These are phyloP conservation scores for Polyporus arcularius DNA, from an alignment of 768 basidiomycete genomes.

Conservation along the genomic window DNA sequence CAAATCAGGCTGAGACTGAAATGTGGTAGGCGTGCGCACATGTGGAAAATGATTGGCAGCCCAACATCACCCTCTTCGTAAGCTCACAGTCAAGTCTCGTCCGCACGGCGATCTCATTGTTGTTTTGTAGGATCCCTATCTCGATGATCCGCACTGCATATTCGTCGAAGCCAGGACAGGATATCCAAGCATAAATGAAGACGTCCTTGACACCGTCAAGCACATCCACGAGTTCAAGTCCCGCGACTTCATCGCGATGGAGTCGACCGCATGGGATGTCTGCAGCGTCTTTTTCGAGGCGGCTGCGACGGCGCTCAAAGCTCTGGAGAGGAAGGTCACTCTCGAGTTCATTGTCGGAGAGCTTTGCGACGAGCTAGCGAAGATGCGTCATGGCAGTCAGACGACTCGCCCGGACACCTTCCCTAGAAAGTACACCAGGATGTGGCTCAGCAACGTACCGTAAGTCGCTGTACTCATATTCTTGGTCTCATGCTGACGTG, in stretches of 20 bases:
- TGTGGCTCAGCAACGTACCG: slow-evolving; percentile 40
- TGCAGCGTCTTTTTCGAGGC: slow-evolving; percentile 31
- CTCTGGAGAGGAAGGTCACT: slow-evolving; percentile 13
- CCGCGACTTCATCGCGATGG: too few relatives aligned
- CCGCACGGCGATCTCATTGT: too few relatives aligned
- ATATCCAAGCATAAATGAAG: too few relatives aligned
- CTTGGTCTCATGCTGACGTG: neutral
- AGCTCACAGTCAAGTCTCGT: too few relatives aligned
- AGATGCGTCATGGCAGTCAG: slow-evolving; percentile 29
- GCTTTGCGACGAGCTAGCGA: slow-evolving; percentile 32
- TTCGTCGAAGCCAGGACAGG: too few relatives aligned
- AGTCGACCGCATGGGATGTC: too few relatives aligned
- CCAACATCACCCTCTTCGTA: too few relatives aligned
- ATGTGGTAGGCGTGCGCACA: neutral
- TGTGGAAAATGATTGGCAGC: neutral
- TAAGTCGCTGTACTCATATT: slow-evolving; percentile 15
- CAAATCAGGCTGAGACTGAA: too few relatives aligned
- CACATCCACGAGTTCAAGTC: too few relatives aligned
- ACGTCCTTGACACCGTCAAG: too few relatives aligned
- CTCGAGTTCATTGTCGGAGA: slow-evolving; percentile 33
- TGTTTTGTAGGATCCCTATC: too few relatives aligned
- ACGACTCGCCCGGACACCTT: slow-evolving; percentile 29
- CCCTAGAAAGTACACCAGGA: slow-evolving; percentile 33
- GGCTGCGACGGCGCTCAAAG: slow-evolving; percentile 22
- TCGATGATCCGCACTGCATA: too few relatives aligned